A percentile compares a stretch with the other conserved stretches of the same genome.
These are phyloP conservation scores for Cladophialophora bantiana DNA, from an alignment of 2,329 filamentous ascomycete species.

Conservation along the genomic window DNA sequence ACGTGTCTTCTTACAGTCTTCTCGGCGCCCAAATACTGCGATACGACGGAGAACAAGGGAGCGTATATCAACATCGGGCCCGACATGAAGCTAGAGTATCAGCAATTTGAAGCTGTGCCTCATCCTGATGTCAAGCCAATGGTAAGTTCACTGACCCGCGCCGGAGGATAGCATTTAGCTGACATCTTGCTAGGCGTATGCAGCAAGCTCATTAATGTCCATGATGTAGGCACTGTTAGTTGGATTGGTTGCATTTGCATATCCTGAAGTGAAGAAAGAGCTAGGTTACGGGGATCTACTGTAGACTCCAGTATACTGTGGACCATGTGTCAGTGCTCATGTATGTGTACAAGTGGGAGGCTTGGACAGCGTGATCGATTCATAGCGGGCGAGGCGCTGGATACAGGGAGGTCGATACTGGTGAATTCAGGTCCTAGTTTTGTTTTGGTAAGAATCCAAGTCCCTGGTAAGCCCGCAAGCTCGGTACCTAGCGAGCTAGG, in stretches of 20 bases:
- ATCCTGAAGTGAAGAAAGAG: not conserved
- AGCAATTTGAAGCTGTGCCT: slow-evolving; percentile 94
- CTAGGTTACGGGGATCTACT: not conserved
- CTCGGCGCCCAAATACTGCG: slow-evolving; percentile 96
- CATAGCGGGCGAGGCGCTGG: slow-evolving; percentile 15
- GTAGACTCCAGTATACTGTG: slow-evolving; percentile 3
- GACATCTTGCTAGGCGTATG: slow-evolving; percentile 53
- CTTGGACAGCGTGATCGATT: slow-evolving; percentile 14
- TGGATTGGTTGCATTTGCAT: not conserved
- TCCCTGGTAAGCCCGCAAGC: not conserved
- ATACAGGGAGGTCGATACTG: not conserved
- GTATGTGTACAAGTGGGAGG: slow-evolving; percentile 11
- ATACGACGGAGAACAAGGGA: slow-evolving; percentile 96
- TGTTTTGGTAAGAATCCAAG: not conserved
- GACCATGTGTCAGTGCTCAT: slow-evolving; percentile 9
- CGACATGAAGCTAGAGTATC: slow-evolving; percentile 88
- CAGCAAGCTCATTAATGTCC: slow-evolving; percentile 47
- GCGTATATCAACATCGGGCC: slow-evolving; percentile 97
- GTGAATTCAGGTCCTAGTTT: not conserved
- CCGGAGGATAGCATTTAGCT: slow-evolving; percentile 6
- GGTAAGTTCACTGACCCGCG: slow-evolving; percentile 52
- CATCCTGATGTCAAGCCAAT: slow-evolving; percentile 96
- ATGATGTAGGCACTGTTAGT: slow-evolving; percentile 30
- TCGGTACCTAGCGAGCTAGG: not conserved
- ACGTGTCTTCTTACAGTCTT: slow-evolving; percentile 68